These are phyloP conservation scores for Peronosclerospora sorghi DNA, from an alignment of 352 stramenopile genomes.

Conservation along the genomic window DNA sequence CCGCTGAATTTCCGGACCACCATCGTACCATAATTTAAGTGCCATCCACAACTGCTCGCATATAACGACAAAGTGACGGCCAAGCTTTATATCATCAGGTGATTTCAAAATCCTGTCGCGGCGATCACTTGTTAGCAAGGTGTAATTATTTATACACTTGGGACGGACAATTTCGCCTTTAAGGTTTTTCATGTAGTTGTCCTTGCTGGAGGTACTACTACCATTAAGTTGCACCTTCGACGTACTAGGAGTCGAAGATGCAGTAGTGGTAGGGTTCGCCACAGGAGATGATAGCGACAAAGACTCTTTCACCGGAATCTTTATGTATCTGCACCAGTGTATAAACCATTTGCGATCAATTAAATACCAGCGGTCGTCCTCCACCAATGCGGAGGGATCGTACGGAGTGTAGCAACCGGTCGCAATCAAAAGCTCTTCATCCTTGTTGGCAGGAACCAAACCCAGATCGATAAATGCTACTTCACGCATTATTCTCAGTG, in stretches of 20 bases:
- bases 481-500: conserved; percentile 74
- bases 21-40: conserved; percentile 88
- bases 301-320: conserved; percentile 26
- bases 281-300: conserved; percentile 13
- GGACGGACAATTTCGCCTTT: conserved; percentile 74
- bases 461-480: conserved; percentile 78
- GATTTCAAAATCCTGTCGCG: conserved; percentile 57
- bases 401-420: conserved; percentile 72
- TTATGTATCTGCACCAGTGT: conserved; percentile 80
- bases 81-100: conserved; percentile 63
- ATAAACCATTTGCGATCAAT: conserved; percentile 79
- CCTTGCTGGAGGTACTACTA: conserved; percentile 24
- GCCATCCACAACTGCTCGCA: conserved; percentile 82
- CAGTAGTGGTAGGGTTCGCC: conserved; percentile 5
- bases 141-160: conserved; percentile 79
- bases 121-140: conserved; percentile 56
- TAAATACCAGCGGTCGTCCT: conserved; percentile 80
- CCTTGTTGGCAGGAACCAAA: conserved; percentile 54
- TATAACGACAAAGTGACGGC: conserved; percentile 81
- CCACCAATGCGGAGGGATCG: conserved; percentile 47
- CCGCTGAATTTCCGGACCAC: conserved; percentile 76
- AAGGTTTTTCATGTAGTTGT: conserved; percentile 60
- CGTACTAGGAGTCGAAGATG: conserved; percentile 22
- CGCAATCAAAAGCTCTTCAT: conserved; percentile 66
- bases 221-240: conserved; percentile 26